Percentiles rank a stretch among this genome's conserved stretches.
Evolutionary conservation across 768 basidiomycete genomes (phyloP).

Genomic region (Paxillus involutus): DNA sequence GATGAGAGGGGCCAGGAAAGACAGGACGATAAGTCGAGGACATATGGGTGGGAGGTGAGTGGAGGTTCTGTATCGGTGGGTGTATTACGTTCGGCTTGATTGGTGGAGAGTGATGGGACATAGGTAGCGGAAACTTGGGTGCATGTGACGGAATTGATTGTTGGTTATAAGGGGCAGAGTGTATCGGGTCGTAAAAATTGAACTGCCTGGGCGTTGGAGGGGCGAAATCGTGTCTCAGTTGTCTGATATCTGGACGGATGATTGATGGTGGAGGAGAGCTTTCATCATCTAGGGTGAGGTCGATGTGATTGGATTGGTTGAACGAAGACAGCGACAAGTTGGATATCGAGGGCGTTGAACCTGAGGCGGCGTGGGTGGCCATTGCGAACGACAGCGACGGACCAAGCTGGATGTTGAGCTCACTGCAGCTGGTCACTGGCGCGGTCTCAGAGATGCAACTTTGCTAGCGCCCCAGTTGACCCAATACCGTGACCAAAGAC

Average conservation of each 20-base stretch:
- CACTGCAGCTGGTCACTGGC: background rate
- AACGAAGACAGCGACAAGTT: conserved; percentile 39
- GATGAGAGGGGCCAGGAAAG: conserved; percentile 47
- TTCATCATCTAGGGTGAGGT: conserved; percentile 72
- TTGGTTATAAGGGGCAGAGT: conserved; percentile 23
- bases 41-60: conserved; percentile 8
- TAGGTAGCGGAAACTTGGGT: conserved; percentile 22
- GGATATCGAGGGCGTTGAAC: conserved; percentile 32
- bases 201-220: conserved; percentile 8
- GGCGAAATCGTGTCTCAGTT: conserved; percentile 37
- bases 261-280: conserved; percentile 35
- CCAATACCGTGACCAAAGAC: conserved; percentile 1
- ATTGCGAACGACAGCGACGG: conserved; percentile 26
- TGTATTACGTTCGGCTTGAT: conserved; percentile 14
- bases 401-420: background rate
- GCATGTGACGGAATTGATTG: conserved; percentile 24
- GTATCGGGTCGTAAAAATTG: conserved; percentile 17
- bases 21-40: conserved; percentile 45
- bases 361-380: conserved; percentile 28
- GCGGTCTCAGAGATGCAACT: conserved; percentile 12
- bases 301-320: conserved; percentile 56
- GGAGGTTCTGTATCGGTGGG: conserved; percentile 17
- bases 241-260: conserved; percentile 38
- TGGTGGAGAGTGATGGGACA: conserved; percentile 16
- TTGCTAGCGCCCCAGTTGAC: no score